Evolutionary conservation across 441 rosid species (phyloP).

Genomic region (Pelargonium fulgidum): DNA sequence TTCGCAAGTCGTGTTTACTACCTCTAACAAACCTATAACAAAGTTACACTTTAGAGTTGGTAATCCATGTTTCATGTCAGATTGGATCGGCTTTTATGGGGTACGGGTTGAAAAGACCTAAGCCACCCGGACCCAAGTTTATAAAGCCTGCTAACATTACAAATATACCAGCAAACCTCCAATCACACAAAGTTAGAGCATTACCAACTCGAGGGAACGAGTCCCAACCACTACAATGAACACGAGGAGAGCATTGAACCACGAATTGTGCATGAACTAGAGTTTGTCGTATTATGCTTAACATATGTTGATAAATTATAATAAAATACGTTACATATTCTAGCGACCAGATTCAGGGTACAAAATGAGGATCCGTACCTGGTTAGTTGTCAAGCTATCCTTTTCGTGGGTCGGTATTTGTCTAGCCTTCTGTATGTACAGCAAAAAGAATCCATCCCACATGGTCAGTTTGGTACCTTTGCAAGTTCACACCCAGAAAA

Average conservation of each 20-base stretch:
- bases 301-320: not conserved
- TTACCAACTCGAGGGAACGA: not conserved
- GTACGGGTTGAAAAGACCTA: too few species aligned
- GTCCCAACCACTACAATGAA: too few species aligned
- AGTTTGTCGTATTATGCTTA: not conserved
- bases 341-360: not conserved
- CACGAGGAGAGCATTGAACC: not conserved
- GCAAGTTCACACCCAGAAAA: not conserved
- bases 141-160: too few species aligned
- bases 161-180: too few species aligned
- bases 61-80: too few species aligned
- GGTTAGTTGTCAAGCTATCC: not conserved
- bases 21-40: not conserved
- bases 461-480: conserved; percentile 1
- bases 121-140: too few species aligned
- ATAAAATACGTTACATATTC: not conserved
- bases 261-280: not conserved
- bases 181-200: too few species aligned
- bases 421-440: not conserved
- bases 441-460: not conserved
- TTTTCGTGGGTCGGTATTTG: not conserved
- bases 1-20: not conserved
- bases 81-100: too few species aligned
- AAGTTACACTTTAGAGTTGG: too few species aligned
- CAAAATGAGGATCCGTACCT: not conserved